Conservation (phyloP, 2,329 filamentous ascomycete species). For the Albifimbria verrucaria region DNA sequence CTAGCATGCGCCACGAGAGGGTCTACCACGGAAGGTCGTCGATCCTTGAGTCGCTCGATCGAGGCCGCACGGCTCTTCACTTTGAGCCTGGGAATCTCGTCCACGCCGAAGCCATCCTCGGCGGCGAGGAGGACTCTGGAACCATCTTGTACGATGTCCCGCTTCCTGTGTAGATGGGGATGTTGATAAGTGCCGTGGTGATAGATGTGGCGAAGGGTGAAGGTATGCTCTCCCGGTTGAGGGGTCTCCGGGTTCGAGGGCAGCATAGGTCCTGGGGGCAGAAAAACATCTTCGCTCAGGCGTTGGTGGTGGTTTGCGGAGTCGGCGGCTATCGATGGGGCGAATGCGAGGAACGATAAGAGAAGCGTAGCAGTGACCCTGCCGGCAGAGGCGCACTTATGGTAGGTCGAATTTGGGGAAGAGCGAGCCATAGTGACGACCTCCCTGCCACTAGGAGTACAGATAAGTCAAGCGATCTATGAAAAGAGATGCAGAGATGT, state of each 20-base stretch:
- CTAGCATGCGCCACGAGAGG: slow-evolving; percentile 72
- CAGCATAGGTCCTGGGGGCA: slow-evolving; percentile 37
- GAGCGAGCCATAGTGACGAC: slow-evolving; percentile 7
- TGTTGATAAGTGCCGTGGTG: slow-evolving; percentile 84
- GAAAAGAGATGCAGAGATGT: background rate
- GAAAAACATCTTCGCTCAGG: slow-evolving; percentile 37
- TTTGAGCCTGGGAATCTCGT: slow-evolving; percentile 50
- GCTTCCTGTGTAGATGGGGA: slow-evolving; percentile 71
- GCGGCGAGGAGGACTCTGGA: slow-evolving; percentile 56
- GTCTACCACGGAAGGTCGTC: slow-evolving; percentile 73
- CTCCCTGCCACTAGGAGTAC: slow-evolving; percentile 17
- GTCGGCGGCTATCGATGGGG: slow-evolving; percentile 38
- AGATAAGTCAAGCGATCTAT: background rate
- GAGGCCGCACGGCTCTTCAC: slow-evolving; percentile 62
- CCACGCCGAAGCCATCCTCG: slow-evolving; percentile 53
- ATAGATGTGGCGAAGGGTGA: slow-evolving; percentile 82
- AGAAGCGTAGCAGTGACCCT: slow-evolving; percentile 62
- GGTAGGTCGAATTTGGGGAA: slow-evolving; percentile 11
- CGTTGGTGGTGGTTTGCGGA: slow-evolving; percentile 29
- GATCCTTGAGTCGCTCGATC: slow-evolving; percentile 80
- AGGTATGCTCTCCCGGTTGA: slow-evolving; percentile 51
- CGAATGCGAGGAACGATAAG: slow-evolving; percentile 64
- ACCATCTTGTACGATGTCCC: slow-evolving; percentile 63
- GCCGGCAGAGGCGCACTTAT: slow-evolving; percentile 52
- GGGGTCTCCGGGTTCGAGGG: slow-evolving; percentile 41